Evolutionary conservation across 1,284 basidiomycete genomes (phyloP).

Genomic region (Austroboletus novae-zelandiae): DNA sequence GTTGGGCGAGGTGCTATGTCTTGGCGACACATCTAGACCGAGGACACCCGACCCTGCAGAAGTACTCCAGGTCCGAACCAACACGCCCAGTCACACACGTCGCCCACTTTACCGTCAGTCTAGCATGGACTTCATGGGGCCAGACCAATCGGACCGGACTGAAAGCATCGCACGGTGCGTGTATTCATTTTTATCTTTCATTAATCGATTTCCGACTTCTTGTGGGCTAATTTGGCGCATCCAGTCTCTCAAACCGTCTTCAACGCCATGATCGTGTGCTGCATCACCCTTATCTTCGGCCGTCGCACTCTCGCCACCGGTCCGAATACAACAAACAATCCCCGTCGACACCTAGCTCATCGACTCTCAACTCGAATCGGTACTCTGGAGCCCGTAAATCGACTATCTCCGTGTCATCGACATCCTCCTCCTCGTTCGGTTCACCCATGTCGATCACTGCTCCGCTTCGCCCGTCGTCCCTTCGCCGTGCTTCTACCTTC

Average conservation of each 20-base stretch:
- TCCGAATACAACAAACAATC: constrained; percentile 38
- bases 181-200: background rate
- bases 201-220: constrained; percentile 3
- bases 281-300: constrained; percentile 62
- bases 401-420: constrained; percentile 25
- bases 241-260: constrained; percentile 65
- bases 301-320: constrained; percentile 34
- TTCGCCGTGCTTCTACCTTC: constrained; percentile 34
- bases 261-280: constrained; percentile 59
- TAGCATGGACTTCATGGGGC: constrained; percentile 79
- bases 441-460: constrained; percentile 35
- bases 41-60: constrained; percentile 32
- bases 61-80: constrained; percentile 42
- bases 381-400: constrained; percentile 27
- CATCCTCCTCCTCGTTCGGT: constrained; percentile 34
- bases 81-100: constrained; percentile 33
- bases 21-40: constrained; percentile 9
- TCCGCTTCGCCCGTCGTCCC: constrained; percentile 33
- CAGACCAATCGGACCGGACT: constrained; percentile 42
- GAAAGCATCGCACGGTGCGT: constrained; percentile 61
- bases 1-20: constrained; percentile 12
- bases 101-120: constrained; percentile 74
- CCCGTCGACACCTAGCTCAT: constrained; percentile 64
- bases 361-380: constrained; percentile 50
- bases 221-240: constrained; percentile 13